Conservation (phyloP, 2,329 filamentous ascomycete genomes). For the Xylariaceae sp. region DNA sequence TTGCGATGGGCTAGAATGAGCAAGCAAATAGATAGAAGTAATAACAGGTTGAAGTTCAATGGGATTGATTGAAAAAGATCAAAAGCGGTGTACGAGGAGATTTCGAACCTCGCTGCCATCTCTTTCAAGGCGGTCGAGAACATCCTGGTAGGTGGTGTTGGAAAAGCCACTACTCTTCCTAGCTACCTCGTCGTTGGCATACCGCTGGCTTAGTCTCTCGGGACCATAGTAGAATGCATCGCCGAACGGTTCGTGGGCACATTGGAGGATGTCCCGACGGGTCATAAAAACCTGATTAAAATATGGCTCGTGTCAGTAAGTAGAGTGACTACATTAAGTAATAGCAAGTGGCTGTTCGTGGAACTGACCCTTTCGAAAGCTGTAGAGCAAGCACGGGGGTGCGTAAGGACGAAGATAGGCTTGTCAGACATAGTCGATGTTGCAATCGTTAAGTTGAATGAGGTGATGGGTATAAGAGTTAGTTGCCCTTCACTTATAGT, state of each 20-base stretch:
- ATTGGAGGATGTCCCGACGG: constrained; percentile 76
- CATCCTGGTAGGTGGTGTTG: constrained; percentile 72
- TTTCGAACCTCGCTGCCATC: constrained; percentile 72
- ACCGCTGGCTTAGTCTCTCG: constrained; percentile 80
- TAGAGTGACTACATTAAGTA: not conserved
- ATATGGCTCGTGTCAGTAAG: constrained; percentile 18
- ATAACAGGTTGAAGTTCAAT: not conserved
- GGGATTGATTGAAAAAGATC: constrained; percentile 9
- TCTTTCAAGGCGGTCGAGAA: constrained; percentile 74
- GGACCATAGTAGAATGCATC: constrained; percentile 97
- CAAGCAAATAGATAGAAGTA: constrained; percentile 22
- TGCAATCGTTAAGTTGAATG: constrained; percentile 29
- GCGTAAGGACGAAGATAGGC: constrained; percentile 90
- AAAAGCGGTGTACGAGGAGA: constrained; percentile 20
- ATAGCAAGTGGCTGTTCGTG: constrained; percentile 6
- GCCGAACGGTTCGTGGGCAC: constrained; percentile 93
- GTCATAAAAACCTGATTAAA: constrained; percentile 95
- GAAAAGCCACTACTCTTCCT: constrained; percentile 67
- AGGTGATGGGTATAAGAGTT: constrained; percentile 11
- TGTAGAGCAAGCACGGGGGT: constrained; percentile 93
- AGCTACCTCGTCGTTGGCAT: constrained; percentile 64
- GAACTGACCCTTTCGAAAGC: constrained; percentile 86
- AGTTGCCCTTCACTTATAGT: constrained; percentile 24
- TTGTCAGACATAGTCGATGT: constrained; percentile 66
- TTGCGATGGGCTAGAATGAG: constrained; percentile 21